Base-by-base conservation (phyloP, 2,329 filamentous ascomycete genomes). In the Monilinia polystroma region DNA sequence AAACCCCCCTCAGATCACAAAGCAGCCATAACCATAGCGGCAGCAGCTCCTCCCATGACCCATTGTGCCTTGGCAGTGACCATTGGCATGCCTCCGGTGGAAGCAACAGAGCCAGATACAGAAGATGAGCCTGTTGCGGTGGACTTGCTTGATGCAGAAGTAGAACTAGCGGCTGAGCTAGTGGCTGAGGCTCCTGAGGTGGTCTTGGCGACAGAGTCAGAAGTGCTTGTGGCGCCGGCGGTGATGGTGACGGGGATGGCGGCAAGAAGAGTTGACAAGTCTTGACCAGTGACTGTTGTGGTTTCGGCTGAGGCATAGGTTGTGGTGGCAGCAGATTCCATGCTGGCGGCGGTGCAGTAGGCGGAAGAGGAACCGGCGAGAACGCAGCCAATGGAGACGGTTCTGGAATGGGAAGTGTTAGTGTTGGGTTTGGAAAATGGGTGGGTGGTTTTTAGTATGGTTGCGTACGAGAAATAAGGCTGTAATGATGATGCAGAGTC, bases 11-110 rank as follows among this genome's bases (percentile, higher is more conserved):
- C 53, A 20, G 20, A 43, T 65, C 65, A 72, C 66, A 73, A 63
- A 3, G 68, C 72, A 38, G 70, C 71, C 53, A 70, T 66, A n/a
- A 68, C 73, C 49, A 70, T 71, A 80, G 26, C 73, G 8, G 67
- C 72, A 5, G 71, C 73, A 2, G 70, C 70, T 58, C 71, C 72
- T 41, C 71, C 71, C 43, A 73, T 11, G 55, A 69, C 52, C 71
- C 72, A 73, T 47, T 66, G 63, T 49, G 71, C 71, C 57, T 72
- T 73, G 7, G 70, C 70, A 63, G 72, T 74, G 35, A 71, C 67
- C 72, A 72, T 71, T 4, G 73, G 66, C 55, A 71, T 67, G n/a
- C 68, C 72, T 43, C 47, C 70, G 29, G 64, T 54, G n/a, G 41
- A 64, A 65, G 54, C 29, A 47, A 66, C 45, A 4, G 66, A 64